Evolutionary conservation across 305 asterid species (phyloP), one percentile per base, ranked within the genome.

Genomic region (Ilex paraguariensis): DNA sequence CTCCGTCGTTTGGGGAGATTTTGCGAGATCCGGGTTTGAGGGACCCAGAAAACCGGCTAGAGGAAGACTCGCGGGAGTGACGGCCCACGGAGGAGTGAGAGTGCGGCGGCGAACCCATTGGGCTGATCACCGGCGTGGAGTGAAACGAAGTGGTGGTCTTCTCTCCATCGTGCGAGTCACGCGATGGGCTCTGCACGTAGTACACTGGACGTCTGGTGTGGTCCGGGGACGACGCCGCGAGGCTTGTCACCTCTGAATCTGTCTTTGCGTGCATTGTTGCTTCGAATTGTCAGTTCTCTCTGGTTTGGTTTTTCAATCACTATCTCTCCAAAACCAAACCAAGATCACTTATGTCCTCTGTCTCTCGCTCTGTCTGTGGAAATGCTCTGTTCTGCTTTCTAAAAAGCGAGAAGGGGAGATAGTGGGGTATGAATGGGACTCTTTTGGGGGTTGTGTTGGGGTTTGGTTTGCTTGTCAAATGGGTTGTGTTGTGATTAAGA

Each of bases 171-270:
- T 86, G 96, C 2, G 97, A 89, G 61, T 87, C 94, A 31, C 91
- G 87, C 0, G 98, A 86, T 0, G 98, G 98, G 73, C 98, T 91
- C 75, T 91, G 96, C 54, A 91, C 98, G 82, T 75, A 88, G 82
- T 88, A 91, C 17, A 64, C 96, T 31, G 90, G 82, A 0, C 92
- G 85, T 14, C 98, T 75, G 51, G 56, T 77, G 68, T 84, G 72
- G 74, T 86, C 94, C 59, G 98, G 98, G 48, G 96, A 88, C 13
- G 98, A 91, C 30, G 87, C 87, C 2, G 96, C 94, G 31, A 84
- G 49, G 69, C 97, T 91, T 16, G 96, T 81, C 6, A 71, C 96
- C 57, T 91, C 96, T 10, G 97, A 90, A 68, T 90, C 97, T 7
- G 95, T 88, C 71, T 90, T 90, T 0, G 96, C 82, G 76, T 90